Evolutionary conservation across 208 protist species (phyloP), one percentile per base, ranked within the genome.

Genomic region (Phytomonas serpens): DNA sequence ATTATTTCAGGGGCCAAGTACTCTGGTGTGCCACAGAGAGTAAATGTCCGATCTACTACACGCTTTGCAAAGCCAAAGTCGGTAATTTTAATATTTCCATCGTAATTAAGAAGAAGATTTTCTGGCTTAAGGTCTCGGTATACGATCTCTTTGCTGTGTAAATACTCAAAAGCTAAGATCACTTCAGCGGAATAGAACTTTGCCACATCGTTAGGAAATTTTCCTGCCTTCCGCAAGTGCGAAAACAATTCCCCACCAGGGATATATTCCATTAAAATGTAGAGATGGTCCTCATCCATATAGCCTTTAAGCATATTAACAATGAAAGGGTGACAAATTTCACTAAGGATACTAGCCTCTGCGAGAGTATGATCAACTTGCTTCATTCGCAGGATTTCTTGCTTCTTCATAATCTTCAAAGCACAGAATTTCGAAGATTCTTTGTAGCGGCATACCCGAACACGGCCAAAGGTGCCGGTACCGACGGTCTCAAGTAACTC

Each of bases 251-350:
- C 91, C 11, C 93, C 92, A 32, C 97, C 97, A 68, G 94, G 89
- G 19, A 98, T 85, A 79, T 95, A 99, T 70, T 98, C 93, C 40
- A 99, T 75, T 31, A 98, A 81, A 69, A 99, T 83, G 67, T 98
- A 98, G 71, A 99, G 72, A 23, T 90, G 81, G 47, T 97, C 87
- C 40, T 94, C 84, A 61, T 96, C 98, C 87, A 99, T 97, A 83
- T 98, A 99, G 14, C 96, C 93, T 51, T 95, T 98, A 65, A 98
- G 78, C 78, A 99, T 92, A 68, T 86, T 92, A 23, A 99, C 96
- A 77, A 99, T 92, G 77, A 97, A 97, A 11, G 97, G 96, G 81
- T 98, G 96, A 34, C 95, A 77, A 68, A 98, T 88, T 38, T 93
- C 87, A 65, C 92, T 86, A 23, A 99, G 79, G 68, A 98, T 95